These are phyloP conservation scores for Chlorella ohadii DNA, from an alignment of 139 green algal species.

Conservation along the genomic window DNA sequence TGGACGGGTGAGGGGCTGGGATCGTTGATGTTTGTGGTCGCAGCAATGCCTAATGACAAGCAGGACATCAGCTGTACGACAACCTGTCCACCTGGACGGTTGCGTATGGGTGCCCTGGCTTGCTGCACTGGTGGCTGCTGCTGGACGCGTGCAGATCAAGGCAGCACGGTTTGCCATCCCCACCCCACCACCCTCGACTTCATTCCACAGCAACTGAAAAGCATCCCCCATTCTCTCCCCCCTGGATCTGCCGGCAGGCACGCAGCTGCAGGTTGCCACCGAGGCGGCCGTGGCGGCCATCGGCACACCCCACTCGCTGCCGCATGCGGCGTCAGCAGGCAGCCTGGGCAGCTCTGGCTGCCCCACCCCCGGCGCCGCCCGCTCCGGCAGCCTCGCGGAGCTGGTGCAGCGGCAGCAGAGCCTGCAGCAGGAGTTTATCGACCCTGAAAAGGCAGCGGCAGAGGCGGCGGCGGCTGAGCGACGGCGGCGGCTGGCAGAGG, in stretches of 20 bases:
- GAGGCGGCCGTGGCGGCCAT: not conserved
- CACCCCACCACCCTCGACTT: no score
- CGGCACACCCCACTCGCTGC: not conserved
- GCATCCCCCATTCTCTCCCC: not conserved
- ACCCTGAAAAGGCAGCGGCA: not conserved
- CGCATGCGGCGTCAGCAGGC: not conserved
- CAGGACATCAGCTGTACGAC: no score
- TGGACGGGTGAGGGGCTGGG: conserved; percentile 1
- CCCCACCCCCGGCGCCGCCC: not conserved
- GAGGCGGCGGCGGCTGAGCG: not conserved
- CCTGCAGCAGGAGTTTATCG: conserved; percentile 2
- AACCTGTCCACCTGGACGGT: no score
- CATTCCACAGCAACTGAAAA: no score
- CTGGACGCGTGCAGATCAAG: no score
- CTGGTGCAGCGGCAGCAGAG: not conserved
- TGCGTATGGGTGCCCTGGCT: no score
- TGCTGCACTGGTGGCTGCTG: no score
- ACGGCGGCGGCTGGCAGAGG: not conserved
- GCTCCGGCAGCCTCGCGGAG: conserved; percentile 10
- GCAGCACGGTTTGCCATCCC: no score
- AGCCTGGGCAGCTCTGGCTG: not conserved
- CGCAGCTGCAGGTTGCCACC: conserved; percentile 15
- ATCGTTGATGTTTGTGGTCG: no score
- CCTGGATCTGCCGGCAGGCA: not conserved
- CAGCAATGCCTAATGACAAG: no score